phyloP scores from a whole-genome alignment of 1,284 basidiomycete genomes.

The Rhodotorula mucilaginosa region DNA sequence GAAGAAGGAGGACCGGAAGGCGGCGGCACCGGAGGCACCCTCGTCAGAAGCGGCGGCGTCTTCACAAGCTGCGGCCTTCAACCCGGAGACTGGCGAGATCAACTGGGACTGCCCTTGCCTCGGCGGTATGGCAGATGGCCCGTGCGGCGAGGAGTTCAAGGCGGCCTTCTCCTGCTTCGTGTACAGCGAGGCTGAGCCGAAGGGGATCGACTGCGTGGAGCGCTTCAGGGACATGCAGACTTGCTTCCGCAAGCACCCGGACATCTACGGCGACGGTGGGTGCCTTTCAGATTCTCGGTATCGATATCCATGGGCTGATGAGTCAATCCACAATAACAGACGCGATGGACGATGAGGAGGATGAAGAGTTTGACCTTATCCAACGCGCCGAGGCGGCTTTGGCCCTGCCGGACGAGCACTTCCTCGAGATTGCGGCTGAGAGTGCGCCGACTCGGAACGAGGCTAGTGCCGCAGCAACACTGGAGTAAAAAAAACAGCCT shows the following conservation, averaged over 20 bases:
- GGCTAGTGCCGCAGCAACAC: not conserved
- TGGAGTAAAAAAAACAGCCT: conserved; percentile 2
- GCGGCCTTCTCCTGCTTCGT: conserved; percentile 98
- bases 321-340: conserved; percentile 4
- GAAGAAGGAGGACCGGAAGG: too few species aligned
- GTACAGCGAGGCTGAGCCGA: conserved; percentile 89
- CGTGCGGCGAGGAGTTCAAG: conserved; percentile 90
- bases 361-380: conserved; percentile 37
- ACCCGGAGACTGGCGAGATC: conserved; percentile 94
- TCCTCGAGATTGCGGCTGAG: conserved; percentile 24
- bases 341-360: conserved; percentile 35
- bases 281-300: conserved; percentile 4
- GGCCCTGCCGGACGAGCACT: conserved; percentile 29
- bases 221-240: conserved; percentile 98
- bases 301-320: too few species aligned
- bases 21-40: too few species aligned
- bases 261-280: conserved; percentile 87
- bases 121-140: conserved; percentile 96
- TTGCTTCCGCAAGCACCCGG: conserved; percentile 94
- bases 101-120: conserved; percentile 99
- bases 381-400: conserved; percentile 38
- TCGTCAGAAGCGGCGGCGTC: not conserved
- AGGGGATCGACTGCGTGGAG: conserved; percentile 96
- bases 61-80: conserved; percentile 55
- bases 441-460: conserved; percentile 12